Evolutionary conservation across 495 filamentous ascomycete species (phyloP), one percentile per base, ranked within the genome.

Genomic region (Corynascus novoguineensis): DNA sequence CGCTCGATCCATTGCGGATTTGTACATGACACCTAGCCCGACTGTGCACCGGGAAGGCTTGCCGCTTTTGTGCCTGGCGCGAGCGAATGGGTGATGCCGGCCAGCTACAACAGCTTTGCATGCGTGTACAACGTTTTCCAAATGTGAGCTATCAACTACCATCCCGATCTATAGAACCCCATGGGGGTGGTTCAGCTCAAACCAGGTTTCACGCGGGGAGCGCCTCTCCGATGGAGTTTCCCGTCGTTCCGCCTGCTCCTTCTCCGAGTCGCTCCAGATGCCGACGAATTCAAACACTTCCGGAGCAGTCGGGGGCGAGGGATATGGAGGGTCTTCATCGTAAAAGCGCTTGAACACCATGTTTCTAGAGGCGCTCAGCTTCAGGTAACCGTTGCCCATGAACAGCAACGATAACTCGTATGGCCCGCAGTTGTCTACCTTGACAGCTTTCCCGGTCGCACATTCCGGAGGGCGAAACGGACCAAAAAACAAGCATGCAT

Each of bases 211-310:
- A n/a, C 1, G 27, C 2, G 25, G 25, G 25, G n/a, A 40, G n/a
- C n/a, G n/a, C n/a, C n/a, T n/a, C 37, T 12, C 9, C 11, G 45
- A 47, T 31, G 5, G 25, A 24, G 9, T 29, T n/a, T 47, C 45
- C 25, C 2, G 14, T 47, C 27, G 27, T 47, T 47, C 45, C 45
- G 45, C 27, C 25, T 29, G 6, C 27, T 47, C 45, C 27, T 47
- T 47, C 45, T 47, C 27, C 25, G 14, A 27, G 45, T 47, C 45
- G 45, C 6, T 14, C 45, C 5, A 47, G 45, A 47, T 47, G 27
- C 45, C 45, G 27, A 31, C 45, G 45, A 47, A 47, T 31, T 47
- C 27, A 47, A 47, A 47, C 45, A 31, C 27, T 29, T 29, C 45
- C 27, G 27, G 45, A n/a, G 45, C 27, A 47, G 27, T 47, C n/a